These are phyloP conservation scores for Fusarium solani-melongenae DNA, from an alignment of 2,329 filamentous ascomycete genomes.

Conservation along the genomic window DNA sequence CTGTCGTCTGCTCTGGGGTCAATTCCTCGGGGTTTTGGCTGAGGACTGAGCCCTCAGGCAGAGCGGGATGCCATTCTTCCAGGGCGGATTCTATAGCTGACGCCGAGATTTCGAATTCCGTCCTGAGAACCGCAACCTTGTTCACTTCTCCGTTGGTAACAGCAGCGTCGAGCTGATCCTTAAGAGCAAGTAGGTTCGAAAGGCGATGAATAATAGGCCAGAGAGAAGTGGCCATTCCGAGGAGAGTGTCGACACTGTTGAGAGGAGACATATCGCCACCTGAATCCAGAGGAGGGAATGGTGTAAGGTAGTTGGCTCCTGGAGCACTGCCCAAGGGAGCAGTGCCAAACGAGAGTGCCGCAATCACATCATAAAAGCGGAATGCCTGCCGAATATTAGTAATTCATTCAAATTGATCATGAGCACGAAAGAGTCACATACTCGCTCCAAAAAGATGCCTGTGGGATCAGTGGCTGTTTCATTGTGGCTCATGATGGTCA, in stretches of 20 bases:
- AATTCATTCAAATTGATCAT: not conserved
- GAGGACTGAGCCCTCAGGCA: slow-evolving; percentile 53
- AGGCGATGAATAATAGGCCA: slow-evolving; percentile 73
- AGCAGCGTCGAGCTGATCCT: slow-evolving; percentile 61
- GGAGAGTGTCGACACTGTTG: slow-evolving; percentile 66
- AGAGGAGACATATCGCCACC: slow-evolving; percentile 58
- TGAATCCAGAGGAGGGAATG: slow-evolving; percentile 59
- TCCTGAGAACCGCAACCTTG: slow-evolving; percentile 60
- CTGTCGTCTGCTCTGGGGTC: slow-evolving; percentile 41
- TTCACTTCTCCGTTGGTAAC: slow-evolving; percentile 53
- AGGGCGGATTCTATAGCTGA: slow-evolving; percentile 67
- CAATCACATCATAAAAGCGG: slow-evolving; percentile 73
- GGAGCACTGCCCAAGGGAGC: slow-evolving; percentile 65
- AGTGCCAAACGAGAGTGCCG: slow-evolving; percentile 70
- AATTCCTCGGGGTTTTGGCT: slow-evolving; percentile 39
- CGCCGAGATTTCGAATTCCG: slow-evolving; percentile 62
- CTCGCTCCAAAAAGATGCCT: slow-evolving; percentile 68
- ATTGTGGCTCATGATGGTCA: slow-evolving; percentile 68
- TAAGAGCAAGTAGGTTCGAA: slow-evolving; percentile 65
- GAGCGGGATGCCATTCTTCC: slow-evolving; percentile 64
- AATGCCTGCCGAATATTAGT: slow-evolving; percentile 60
- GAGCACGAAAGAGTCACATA: slow-evolving; percentile 45
- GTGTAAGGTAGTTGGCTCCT: slow-evolving; percentile 58
- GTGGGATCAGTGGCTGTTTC: slow-evolving; percentile 60
- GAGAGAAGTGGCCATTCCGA: slow-evolving; percentile 70